A percentile compares a stretch with the other conserved stretches of the same genome.
phyloP scores from a whole-genome alignment of 1,284 basidiomycete species.

The Trichosporon ovoides region DNA sequence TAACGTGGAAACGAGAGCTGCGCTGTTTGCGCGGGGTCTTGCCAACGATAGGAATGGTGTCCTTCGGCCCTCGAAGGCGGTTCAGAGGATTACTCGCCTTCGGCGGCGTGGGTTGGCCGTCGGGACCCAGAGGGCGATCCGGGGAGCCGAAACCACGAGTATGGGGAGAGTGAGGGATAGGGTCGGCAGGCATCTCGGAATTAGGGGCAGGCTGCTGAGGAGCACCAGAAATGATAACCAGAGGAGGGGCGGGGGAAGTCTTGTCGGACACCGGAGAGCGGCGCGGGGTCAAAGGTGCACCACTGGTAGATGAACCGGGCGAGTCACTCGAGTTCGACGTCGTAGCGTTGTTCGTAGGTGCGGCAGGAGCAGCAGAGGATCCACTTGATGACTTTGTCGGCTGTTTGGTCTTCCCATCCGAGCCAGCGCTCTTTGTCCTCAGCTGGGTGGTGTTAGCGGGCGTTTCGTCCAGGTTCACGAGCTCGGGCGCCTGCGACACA shows the following conservation, averaged over 20 bases:
- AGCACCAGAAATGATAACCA: conserved; percentile 70
- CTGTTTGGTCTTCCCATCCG: conserved; percentile 44
- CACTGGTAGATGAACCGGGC: conserved; percentile 17
- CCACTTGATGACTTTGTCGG: conserved; percentile 26
- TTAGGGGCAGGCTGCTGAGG: conserved; percentile 22
- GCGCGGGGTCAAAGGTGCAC: conserved; percentile 46
- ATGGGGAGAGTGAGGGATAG: conserved; percentile 55
- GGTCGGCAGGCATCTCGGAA: conserved; percentile 61
- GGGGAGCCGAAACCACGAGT: conserved; percentile 36
- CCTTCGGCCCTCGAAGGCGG: conserved; percentile 59
- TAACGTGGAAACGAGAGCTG: conserved; percentile 91
- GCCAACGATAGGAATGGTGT: conserved; percentile 89
- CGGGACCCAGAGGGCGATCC: conserved; percentile 36
- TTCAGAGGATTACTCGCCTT: conserved; percentile 51
- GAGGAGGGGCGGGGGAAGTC: conserved; percentile 62
- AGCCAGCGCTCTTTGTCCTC: conserved; percentile 36
- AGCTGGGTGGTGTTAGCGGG: conserved; percentile 19
- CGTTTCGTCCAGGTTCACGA: not conserved
- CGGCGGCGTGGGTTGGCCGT: conserved; percentile 48
- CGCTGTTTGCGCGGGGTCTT: conserved; percentile 94
- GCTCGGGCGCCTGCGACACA: not conserved
- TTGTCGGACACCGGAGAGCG: conserved; percentile 46
- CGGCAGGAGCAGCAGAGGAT: conserved; percentile 49
- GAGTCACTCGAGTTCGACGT: not conserved
- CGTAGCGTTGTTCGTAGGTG: conserved; percentile 13